These are phyloP conservation scores for Candida silvatica DNA, from an alignment of 805 yeast genomes.

Conservation along the genomic window DNA sequence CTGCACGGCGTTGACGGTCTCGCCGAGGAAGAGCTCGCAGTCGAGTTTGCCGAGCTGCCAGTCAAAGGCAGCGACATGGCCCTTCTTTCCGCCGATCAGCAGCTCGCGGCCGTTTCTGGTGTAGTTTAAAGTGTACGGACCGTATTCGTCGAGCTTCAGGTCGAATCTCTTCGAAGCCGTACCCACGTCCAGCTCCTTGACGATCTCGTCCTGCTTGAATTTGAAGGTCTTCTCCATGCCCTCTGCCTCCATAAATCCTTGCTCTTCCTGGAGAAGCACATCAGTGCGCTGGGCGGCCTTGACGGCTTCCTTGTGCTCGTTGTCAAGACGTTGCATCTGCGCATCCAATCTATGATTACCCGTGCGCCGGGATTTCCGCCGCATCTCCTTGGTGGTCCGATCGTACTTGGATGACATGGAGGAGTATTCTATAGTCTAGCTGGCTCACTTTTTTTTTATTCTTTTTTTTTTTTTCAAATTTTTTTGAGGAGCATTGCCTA, in stretches of 20 bases:
- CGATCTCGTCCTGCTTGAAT: slow-evolving; percentile 74
- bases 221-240: slow-evolving; percentile 91
- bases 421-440: too few relatives aligned
- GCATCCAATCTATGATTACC: slow-evolving; percentile 41
- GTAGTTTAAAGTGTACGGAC: slow-evolving; percentile 80
- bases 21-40: slow-evolving; percentile 78
- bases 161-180: slow-evolving; percentile 73
- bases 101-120: slow-evolving; percentile 83
- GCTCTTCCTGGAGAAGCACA: slow-evolving; percentile 72
- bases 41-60: slow-evolving; percentile 83
- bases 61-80: slow-evolving; percentile 93
- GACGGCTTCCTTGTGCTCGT: slow-evolving; percentile 70
- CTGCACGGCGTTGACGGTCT: slow-evolving; percentile 85
- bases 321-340: slow-evolving; percentile 58
- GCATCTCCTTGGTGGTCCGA: background rate
- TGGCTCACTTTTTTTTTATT: too few relatives aligned
- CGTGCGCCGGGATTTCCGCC: background rate
- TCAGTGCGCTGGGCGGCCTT: slow-evolving; percentile 82
- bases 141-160: slow-evolving; percentile 64
- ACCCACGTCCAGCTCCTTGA: slow-evolving; percentile 62
- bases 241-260: slow-evolving; percentile 87
- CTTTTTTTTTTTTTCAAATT: too few relatives aligned
- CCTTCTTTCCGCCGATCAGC: slow-evolving; percentile 80
- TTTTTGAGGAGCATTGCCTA: too few relatives aligned
- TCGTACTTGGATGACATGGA: background rate